These are phyloP conservation scores for Cladosporium austrohemisphaericum DNA, from an alignment of 2,329 filamentous ascomycete genomes.

Conservation along the genomic window DNA sequence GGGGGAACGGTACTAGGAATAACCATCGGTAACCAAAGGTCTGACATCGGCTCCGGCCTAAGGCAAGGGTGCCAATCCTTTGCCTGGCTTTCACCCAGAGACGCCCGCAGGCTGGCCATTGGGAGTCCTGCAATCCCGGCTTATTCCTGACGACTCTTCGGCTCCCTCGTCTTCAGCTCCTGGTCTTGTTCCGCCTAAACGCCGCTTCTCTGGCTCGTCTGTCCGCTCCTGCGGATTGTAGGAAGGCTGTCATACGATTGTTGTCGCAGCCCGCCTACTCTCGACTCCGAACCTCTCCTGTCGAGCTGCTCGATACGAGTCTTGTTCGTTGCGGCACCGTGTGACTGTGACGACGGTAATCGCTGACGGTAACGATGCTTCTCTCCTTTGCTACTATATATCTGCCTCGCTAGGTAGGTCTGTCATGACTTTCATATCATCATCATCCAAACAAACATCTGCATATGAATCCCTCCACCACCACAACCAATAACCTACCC, in stretches of 20 bases:
- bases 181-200: conserved; percentile 4
- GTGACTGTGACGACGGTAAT: neutral
- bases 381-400: conserved; percentile 5
- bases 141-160: conserved; percentile 4
- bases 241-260: conserved; percentile 2
- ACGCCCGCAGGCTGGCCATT: neutral
- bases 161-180: too few species aligned
- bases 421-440: neutral
- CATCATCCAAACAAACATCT: conserved; percentile 5
- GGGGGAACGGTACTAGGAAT: conserved; percentile 1
- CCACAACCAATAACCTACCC: neutral
- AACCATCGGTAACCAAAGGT: neutral
- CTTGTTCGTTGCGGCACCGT: conserved; percentile 4
- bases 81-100: neutral
- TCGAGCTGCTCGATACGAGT: neutral
- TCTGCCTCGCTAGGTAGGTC: neutral
- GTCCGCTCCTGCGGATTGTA: neutral
- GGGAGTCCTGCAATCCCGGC: neutral
- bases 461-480: conserved; percentile 3
- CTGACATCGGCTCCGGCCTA: neutral
- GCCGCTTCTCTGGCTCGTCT: conserved; percentile 3
- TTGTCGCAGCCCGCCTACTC: conserved; percentile 14
- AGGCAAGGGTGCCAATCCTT: neutral
- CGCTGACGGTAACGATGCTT: neutral
- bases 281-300: conserved; percentile 8